Evolutionary conservation across 495 filamentous ascomycete species (phyloP), one percentile per base, ranked within the genome.

Genomic region (Aspergillus asperescens): DNA sequence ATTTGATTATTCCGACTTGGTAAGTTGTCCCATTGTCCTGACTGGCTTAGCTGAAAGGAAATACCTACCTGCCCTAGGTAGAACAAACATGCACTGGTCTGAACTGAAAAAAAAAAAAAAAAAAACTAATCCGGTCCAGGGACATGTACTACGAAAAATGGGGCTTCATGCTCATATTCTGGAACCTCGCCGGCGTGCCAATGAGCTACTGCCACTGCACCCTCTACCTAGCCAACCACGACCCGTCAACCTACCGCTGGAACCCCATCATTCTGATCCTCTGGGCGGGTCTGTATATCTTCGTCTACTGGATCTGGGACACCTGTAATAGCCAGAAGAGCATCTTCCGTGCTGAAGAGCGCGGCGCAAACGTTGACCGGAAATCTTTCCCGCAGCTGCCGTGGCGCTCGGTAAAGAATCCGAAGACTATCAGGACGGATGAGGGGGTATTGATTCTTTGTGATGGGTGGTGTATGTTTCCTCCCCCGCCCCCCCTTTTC

Each of bases 101-200:
- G n/a, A n/a, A n/a, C n/a, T n/a, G n/a, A n/a, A n/a, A n/a, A 12
- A 1, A 3, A n/a, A 13, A 27, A 7, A 7, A 12, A 6, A 23
- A 4, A 16, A 22, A 23, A 8, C 29, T 47, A 34, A 47, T 29
- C 1, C 3, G 25, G 1, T 41, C 32, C 18, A 81, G 78, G 81
- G 93, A 98, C 69, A 96, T 98, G 89, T 96, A 94, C 74, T 88
- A 92, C 65, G 93, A 98, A 75, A 98, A 97, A 75, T 94, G 90
- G 82, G 93, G 93, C 52, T 98, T 96, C 74, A 94, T 98, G 92
- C 79, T 98, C 52, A 96, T 95, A 65, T 98, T 98, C 80, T 98
- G 93, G 93, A 98, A 98, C 71, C 76, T 98, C 61, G 89, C 90
- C 47, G 93, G 93, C 50, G 93, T 98, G 4, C 93, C 93, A 3